phyloP scores from a whole-genome alignment of 116 monocot genomes.

The Zostera marina region DNA sequence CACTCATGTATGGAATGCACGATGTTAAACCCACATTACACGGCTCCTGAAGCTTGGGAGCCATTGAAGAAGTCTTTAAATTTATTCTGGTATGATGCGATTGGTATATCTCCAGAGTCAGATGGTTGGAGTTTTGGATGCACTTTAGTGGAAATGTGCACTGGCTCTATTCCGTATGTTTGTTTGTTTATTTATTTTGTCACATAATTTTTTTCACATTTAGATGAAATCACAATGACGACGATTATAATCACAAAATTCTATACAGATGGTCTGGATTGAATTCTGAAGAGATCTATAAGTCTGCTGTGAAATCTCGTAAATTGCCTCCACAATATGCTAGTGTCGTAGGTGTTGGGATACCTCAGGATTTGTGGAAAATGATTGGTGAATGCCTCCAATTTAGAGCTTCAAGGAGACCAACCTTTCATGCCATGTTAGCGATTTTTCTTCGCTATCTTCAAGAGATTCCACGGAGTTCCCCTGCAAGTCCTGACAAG shows the following conservation, averaged over 20 bases:
- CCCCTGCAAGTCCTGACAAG: constrained; percentile 96
- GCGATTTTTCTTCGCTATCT: constrained; percentile 82
- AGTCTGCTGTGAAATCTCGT: constrained; percentile 59
- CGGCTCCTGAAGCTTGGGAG: constrained; percentile 95
- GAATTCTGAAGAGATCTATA: constrained; percentile 76
- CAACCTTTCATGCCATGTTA: constrained; percentile 90
- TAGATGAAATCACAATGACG: background rate
- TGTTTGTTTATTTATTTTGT: constrained; percentile 12
- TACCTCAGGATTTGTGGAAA: constrained; percentile 95
- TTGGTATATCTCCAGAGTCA: constrained; percentile 71
- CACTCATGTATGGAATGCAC: constrained; percentile 93
- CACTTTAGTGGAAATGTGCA: constrained; percentile 96
- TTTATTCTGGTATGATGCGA: constrained; percentile 79
- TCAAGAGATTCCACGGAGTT: constrained; percentile 80
- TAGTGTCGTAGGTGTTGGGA: constrained; percentile 90
- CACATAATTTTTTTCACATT: background rate
- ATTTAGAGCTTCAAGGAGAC: constrained; percentile 73
- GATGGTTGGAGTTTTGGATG: constrained; percentile 99
- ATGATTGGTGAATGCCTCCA: constrained; percentile 98
- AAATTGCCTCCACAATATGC: constrained; percentile 89
- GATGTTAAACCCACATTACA: constrained; percentile 78
- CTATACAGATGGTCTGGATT: constrained; percentile 83
- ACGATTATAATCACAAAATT: background rate
- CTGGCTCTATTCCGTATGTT: constrained; percentile 94
- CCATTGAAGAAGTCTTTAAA: constrained; percentile 71